These are phyloP conservation scores for Teratosphaeria viscida DNA, from an alignment of 2,329 filamentous ascomycete genomes.

Conservation along the genomic window DNA sequence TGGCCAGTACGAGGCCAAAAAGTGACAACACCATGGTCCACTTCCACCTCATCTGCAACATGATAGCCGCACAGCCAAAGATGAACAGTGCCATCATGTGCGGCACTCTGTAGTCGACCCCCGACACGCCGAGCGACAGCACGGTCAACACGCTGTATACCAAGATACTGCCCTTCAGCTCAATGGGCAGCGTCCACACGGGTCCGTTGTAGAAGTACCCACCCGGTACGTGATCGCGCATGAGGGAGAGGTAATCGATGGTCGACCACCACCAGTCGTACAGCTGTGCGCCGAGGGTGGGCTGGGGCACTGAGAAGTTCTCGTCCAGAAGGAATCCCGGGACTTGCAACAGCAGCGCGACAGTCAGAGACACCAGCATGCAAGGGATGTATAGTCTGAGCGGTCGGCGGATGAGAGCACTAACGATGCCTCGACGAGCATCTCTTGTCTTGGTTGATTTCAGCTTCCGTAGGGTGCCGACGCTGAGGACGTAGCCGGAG, in stretches of 20 bases:
- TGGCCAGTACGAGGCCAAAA: background rate
- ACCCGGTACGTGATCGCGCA: conserved; percentile 43
- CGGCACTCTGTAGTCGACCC: background rate
- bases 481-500: conserved; percentile 40
- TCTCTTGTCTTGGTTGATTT: background rate
- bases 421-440: conserved; percentile 8
- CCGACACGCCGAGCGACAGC: conserved; percentile 36
- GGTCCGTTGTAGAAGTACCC: conserved; percentile 5
- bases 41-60: background rate
- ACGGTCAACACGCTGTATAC: conserved; percentile 41
- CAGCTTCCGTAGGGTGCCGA: conserved; percentile 15
- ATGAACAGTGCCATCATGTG: background rate
- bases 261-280: background rate
- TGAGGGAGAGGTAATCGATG: conserved; percentile 11
- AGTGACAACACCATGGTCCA: background rate
- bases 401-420: conserved; percentile 38
- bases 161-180: conserved; percentile 52
- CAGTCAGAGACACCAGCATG: conserved; percentile 43
- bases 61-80: background rate
- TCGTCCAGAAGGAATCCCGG: conserved; percentile 26
- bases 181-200: conserved; percentile 51
- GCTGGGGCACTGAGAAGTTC: background rate
- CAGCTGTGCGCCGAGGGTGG: background rate
- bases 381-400: conserved; percentile 39
- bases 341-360: conserved; percentile 42